Conservation (phyloP, 257 asterid genomes). For the Buddleja alternifolia region DNA sequence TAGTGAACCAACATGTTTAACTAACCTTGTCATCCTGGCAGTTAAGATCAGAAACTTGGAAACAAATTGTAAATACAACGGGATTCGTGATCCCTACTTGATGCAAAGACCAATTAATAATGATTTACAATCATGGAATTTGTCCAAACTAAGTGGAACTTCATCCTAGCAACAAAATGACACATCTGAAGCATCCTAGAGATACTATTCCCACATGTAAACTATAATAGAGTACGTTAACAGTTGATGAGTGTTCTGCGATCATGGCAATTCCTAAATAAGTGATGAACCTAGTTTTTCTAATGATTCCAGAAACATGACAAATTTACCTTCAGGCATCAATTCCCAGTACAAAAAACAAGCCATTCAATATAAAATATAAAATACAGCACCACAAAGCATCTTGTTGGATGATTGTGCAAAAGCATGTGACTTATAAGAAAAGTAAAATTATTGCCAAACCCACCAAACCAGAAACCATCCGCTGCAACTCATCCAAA, state of each 20-base stretch:
- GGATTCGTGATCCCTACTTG: background rate
- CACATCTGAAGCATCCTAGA: slow-evolving; percentile 10
- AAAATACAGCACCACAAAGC: background rate
- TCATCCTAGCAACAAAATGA: background rate
- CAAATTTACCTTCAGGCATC: background rate
- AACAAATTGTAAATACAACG: background rate
- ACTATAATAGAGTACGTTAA: background rate
- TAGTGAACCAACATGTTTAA: background rate
- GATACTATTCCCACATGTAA: background rate
- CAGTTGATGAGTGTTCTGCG: background rate
- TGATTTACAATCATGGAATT: background rate
- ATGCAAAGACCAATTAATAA: background rate
- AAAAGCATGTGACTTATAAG: background rate
- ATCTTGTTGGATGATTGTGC: slow-evolving; percentile 9
- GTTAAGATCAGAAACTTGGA: background rate
- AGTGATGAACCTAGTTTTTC: background rate
- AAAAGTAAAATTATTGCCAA: background rate
- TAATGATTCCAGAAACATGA: background rate
- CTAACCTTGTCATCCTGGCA: background rate
- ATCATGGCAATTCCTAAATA: background rate
- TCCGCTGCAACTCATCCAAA: slow-evolving; percentile 54
- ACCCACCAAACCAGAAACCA: slow-evolving; percentile 81
- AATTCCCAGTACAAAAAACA: background rate
- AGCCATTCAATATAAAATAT: background rate
- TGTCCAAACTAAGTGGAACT: background rate